These are phyloP conservation scores for Plasmodium gonderi DNA, from an alignment of 169 alveolate species.

Conservation along the genomic window DNA sequence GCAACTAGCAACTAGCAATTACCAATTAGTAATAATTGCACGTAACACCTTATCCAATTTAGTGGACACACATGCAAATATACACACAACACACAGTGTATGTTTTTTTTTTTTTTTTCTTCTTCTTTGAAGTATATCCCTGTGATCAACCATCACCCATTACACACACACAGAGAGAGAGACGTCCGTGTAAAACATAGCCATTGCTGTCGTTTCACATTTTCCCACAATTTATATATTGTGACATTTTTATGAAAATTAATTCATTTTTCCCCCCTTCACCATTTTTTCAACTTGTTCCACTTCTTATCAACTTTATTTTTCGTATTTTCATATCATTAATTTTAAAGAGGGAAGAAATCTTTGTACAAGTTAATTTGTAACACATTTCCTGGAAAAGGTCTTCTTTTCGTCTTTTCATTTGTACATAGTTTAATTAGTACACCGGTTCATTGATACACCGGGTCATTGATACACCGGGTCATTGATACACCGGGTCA, in stretches of 20 bases:
- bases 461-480: too few species aligned
- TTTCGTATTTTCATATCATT: background rate
- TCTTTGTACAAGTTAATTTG: background rate
- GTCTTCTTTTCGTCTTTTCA: background rate
- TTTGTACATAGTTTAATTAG: background rate
- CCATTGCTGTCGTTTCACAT: background rate
- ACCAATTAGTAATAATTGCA: background rate
- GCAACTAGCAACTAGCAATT: too few species aligned
- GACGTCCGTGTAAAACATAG: background rate
- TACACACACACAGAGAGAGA: too few species aligned
- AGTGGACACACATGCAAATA: background rate
- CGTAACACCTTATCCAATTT: background rate
- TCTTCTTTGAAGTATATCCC: background rate
- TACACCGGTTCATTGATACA: too few species aligned
- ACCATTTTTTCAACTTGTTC: background rate
- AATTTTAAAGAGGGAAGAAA: background rate
- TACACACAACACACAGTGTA: too few species aligned
- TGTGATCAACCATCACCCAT: background rate
- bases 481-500: too few species aligned
- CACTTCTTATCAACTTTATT: too few species aligned
- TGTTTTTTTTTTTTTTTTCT: background rate
- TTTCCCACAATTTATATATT: background rate
- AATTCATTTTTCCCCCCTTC: background rate
- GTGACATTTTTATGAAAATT: background rate
- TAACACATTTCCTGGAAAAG: background rate